Conservation (phyloP, 2,329 filamentous ascomycete species). For the Tolypocladium cylindrosporum region DNA sequence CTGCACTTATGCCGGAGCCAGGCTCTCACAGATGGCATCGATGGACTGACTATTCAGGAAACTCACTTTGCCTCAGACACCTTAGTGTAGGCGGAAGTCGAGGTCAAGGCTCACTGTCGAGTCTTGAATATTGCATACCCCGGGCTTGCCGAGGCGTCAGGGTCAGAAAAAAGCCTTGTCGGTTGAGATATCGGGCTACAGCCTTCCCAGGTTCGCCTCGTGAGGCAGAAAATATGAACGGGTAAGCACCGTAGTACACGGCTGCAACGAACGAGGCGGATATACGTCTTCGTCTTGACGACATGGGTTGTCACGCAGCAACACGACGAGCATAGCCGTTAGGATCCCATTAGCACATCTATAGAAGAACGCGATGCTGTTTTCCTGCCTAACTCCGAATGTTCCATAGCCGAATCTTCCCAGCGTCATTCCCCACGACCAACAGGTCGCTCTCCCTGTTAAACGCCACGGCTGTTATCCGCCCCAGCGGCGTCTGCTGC, state of each 20-base stretch:
- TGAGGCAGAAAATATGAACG: neutral
- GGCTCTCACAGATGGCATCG: neutral
- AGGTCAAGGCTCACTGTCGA: too few relatives aligned
- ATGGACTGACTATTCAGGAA: neutral
- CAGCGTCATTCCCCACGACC: constrained; percentile 79
- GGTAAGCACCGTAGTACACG: neutral
- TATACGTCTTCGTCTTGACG: neutral
- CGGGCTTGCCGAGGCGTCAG: neutral
- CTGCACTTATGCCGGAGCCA: neutral
- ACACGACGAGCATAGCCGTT: neutral
- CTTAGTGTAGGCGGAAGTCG: neutral
- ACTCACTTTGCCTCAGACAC: neutral
- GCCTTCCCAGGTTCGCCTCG: neutral
- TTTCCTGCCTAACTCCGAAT: constrained; percentile 48
- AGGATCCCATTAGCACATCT: neutral
- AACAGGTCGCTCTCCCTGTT: constrained; percentile 56
- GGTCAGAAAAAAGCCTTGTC: neutral
- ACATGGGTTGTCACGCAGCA: neutral
- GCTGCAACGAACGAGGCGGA: too few relatives aligned
- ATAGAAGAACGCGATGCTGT: neutral
- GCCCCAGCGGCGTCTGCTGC: constrained; percentile 74
- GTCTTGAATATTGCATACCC: too few relatives aligned
- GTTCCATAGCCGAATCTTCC: constrained; percentile 87
- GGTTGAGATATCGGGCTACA: neutral
- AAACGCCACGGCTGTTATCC: constrained; percentile 68